Conservation (phyloP, 345 rosid genomes). For the Bruguiera gymnorhiza region DNA sequence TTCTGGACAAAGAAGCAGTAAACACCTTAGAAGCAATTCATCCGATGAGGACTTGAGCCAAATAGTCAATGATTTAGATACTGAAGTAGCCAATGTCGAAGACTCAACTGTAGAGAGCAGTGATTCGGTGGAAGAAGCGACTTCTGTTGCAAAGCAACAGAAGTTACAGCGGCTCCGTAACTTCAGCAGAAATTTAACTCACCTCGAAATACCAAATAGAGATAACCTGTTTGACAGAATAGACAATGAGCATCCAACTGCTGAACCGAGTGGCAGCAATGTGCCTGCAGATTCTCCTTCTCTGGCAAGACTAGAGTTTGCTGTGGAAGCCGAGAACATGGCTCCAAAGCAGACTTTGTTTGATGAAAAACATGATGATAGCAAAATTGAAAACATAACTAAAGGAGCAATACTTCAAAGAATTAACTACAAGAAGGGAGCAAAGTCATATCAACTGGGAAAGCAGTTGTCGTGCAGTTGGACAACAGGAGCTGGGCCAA, state of each 20-base stretch:
- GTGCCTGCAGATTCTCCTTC: constrained; percentile 20
- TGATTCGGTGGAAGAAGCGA: constrained; percentile 33
- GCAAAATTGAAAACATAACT: constrained; percentile 37
- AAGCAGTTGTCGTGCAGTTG: constrained; percentile 76
- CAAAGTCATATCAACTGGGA: constrained; percentile 69
- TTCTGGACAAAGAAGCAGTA: constrained; percentile 41
- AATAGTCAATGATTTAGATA: constrained; percentile 29
- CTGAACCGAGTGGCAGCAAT: constrained; percentile 16
- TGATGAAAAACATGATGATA: constrained; percentile 24
- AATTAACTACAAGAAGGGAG: constrained; percentile 55
- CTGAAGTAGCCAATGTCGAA: constrained; percentile 28
- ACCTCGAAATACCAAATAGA: constrained; percentile 47
- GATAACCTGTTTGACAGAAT: constrained; percentile 26
- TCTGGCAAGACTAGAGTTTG: constrained; percentile 24
- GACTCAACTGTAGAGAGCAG: constrained; percentile 21
- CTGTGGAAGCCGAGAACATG: constrained; percentile 23
- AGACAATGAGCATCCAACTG: constrained; percentile 19
- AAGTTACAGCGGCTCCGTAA: constrained; percentile 15
- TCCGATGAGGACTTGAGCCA: constrained; percentile 46
- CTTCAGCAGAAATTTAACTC: constrained; percentile 33
- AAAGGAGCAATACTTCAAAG: constrained; percentile 48
- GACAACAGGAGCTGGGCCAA: constrained; percentile 98
- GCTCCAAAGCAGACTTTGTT: constrained; percentile 14
- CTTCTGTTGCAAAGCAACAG: constrained; percentile 21
- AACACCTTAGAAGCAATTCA: constrained; percentile 55